Conservation (phyloP, 139 green algal species). For the Pedinophyceae sp. region DNA sequence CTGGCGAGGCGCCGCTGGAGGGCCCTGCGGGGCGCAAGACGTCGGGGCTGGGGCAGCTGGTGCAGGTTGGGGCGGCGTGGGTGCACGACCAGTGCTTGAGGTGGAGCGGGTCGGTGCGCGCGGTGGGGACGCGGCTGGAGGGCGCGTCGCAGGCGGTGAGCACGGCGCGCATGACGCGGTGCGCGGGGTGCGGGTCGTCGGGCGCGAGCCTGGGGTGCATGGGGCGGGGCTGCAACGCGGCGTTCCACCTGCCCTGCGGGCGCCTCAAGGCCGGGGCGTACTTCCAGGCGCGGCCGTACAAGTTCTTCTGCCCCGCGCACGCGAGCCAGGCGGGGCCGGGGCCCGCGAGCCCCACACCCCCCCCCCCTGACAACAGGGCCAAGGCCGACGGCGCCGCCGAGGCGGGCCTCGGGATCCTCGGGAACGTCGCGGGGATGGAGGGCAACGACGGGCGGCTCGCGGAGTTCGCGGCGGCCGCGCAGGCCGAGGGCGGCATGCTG, state of each 20-base stretch:
- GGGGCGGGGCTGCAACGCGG: conserved; percentile 7
- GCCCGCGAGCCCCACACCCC: conserved; percentile 12
- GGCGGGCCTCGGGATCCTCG: conserved; percentile 5
- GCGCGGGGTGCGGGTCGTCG: conserved; percentile 11
- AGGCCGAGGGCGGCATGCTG: conserved; percentile 8
- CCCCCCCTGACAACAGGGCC: conserved; percentile 2
- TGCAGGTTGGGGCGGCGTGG: background rate
- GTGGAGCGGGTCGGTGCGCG: too few species aligned
- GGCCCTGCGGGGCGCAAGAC: too few species aligned
- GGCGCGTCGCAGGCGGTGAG: too few species aligned
- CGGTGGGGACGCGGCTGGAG: too few species aligned
- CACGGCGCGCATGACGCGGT: conserved; percentile 3
- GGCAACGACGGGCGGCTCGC: background rate
- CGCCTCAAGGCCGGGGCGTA: conserved; percentile 18
- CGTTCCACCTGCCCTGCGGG: conserved; percentile 21
- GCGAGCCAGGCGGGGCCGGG: background rate
- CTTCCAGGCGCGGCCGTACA: conserved; percentile 12
- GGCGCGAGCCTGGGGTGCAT: conserved; percentile 20
- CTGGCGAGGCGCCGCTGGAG: background rate
- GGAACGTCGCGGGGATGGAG: conserved; percentile 12
- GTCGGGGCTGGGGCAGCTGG: background rate
- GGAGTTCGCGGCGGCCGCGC: conserved; percentile 3
- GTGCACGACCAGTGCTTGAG: background rate
- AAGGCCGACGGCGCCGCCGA: background rate
- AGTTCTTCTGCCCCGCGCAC: background rate